phyloP scores from a whole-genome alignment of 139 green algal species.

The Auxenochlorella pyrenoidosa region DNA sequence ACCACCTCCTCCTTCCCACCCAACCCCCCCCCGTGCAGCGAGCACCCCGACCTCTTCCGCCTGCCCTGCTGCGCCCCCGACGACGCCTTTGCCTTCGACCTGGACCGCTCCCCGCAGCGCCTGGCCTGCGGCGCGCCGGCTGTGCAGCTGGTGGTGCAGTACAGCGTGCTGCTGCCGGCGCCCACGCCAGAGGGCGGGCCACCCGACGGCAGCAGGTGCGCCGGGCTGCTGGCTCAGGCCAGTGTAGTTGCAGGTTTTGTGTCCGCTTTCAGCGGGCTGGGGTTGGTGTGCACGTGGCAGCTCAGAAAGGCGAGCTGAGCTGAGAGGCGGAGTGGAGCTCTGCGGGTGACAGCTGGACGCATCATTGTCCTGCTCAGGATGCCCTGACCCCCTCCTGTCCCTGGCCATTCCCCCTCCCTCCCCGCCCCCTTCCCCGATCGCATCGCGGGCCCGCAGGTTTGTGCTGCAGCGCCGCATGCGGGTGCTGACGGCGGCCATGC shows the following conservation, averaged over 20 bases:
- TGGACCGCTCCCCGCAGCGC: slow-evolving; percentile 57
- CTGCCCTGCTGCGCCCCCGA: slow-evolving; percentile 66
- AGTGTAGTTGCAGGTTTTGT: too few species aligned
- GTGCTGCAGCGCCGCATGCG: slow-evolving; percentile 70
- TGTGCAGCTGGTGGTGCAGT: slow-evolving; percentile 89
- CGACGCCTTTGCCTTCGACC: slow-evolving; percentile 79
- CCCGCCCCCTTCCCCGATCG: not conserved
- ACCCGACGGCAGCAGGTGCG: not conserved
- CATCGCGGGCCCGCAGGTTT: slow-evolving; percentile 18
- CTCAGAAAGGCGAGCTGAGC: too few species aligned
- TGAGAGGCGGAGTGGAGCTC: too few species aligned
- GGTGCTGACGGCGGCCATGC: slow-evolving; percentile 58
- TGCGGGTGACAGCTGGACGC: too few species aligned
- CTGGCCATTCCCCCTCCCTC: too few species aligned
- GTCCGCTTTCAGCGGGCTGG: too few species aligned
- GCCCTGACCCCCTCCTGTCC: too few species aligned
- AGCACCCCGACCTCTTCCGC: slow-evolving; percentile 83
- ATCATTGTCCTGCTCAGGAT: too few species aligned
- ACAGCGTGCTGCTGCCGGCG: slow-evolving; percentile 47
- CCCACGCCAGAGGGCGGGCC: not conserved
- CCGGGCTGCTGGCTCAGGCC: too few species aligned
- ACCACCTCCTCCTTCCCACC: too few species aligned
- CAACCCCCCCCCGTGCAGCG: not conserved
- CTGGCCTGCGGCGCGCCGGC: slow-evolving; percentile 8
- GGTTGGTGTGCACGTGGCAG: too few species aligned